Conservation (phyloP, 2,329 filamentous ascomycete genomes). For the Cordyceps fumosorosea region DNA sequence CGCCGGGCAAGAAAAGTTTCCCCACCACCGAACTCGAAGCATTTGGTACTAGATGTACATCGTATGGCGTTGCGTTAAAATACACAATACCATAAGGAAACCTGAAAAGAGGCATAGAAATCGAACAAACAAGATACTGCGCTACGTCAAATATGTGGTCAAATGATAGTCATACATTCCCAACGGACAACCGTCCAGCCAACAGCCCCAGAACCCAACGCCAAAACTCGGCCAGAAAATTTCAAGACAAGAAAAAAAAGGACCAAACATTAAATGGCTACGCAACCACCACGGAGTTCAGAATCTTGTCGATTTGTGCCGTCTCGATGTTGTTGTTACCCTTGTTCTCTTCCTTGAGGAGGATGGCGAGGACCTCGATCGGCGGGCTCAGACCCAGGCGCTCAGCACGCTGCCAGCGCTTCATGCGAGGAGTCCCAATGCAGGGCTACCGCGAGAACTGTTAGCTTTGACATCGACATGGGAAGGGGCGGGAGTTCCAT, state of each 20-base stretch:
- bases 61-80: not conserved
- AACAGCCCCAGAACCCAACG: conserved; percentile 11
- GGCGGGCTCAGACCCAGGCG: conserved; percentile 79
- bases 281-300: conserved; percentile 43
- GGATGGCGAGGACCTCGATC: conserved; percentile 79
- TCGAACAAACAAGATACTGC: not conserved
- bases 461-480: not conserved
- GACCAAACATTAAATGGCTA: conserved; percentile 11
- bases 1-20: conserved; percentile 48
- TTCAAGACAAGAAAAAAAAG: not conserved
- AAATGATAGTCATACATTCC: conserved; percentile 1
- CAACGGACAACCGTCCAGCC: not conserved
- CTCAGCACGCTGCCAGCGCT: conserved; percentile 84
- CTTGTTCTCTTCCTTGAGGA: conserved; percentile 63
- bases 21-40: conserved; percentile 84
- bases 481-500: not conserved
- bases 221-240: conserved; percentile 7
- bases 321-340: conserved; percentile 49
- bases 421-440: conserved; percentile 72
- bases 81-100: not conserved
- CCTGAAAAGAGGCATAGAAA: not conserved
- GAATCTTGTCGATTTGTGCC: conserved; percentile 67
- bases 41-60: conserved; percentile 73
- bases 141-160: not conserved
- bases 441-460: conserved; percentile 58